These are phyloP conservation scores for Nyssa sinensis DNA, from an alignment of 148 eudicot genomes.

Conservation along the genomic window DNA sequence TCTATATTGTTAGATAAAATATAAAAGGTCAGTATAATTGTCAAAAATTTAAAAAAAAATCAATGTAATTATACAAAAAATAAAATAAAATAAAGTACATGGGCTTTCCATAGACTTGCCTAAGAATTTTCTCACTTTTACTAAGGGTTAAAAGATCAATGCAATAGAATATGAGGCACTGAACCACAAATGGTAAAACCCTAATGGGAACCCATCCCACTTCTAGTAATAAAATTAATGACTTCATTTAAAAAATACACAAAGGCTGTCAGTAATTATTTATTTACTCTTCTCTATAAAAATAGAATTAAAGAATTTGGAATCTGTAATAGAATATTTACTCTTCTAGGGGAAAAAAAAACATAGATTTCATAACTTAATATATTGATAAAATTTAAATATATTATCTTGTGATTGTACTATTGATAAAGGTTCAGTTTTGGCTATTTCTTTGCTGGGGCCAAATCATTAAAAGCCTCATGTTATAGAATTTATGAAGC, in stretches of 20 bases:
- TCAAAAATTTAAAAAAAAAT: no score
- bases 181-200: not conserved
- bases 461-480: not conserved
- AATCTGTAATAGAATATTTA: not conserved
- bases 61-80: no score
- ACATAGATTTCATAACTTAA: not conserved
- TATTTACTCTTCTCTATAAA: not conserved
- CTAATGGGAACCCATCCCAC: not conserved
- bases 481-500: slow-evolving; percentile 4
- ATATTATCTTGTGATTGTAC: not conserved
- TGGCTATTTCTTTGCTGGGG: not conserved
- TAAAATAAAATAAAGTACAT: no score
- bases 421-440: slow-evolving; percentile 8
- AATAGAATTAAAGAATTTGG: not conserved
- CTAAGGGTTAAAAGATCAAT: not conserved
- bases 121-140: no score
- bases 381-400: not conserved
- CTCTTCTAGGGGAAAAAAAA: slow-evolving; percentile 1
- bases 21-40: no score
- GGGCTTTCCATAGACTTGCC: no score
- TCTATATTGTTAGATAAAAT: no score
- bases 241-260: no score
- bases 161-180: not conserved
- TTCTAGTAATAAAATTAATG: not conserved
- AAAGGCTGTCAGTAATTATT: no score